Base-by-base conservation (phyloP, 768 basidiomycete species). In the Hortiboletus flavorubellus region DNA sequence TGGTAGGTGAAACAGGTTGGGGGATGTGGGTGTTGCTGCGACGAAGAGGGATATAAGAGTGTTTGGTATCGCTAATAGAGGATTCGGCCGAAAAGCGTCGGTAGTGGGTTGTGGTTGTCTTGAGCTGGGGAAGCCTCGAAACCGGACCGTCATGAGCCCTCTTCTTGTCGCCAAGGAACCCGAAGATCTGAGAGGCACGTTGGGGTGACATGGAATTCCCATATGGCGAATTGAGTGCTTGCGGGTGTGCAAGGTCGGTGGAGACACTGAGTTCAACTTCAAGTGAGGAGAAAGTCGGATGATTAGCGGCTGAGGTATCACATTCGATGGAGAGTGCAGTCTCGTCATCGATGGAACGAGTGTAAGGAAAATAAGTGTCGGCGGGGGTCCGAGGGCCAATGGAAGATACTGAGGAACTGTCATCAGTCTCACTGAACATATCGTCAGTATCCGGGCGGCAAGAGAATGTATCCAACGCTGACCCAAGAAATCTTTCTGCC, bases 401-500 rank as follows among this genome's bases (percentile, higher is more conserved):
- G 30, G 85, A 83, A 21, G 74, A 71, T 4, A 77, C 72, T 1
- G 79, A 78, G 21, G 71, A 71, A 37, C 67, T 67, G 38, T 65
- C 69, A 41, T 78, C 77, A 21, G 74, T 76, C 66, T 81, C 81
- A 11, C 81, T 83, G 55, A 39, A 43, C 44, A 21, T 16, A 31
- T 39, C 10, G 37, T 70, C 34, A 68, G 58, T 18, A 34, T 41
- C 21, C 45, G 34, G 26, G n/a, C 42, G n/a, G 26, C 9, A 33
- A 38, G 37, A 40, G 15, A 37, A 43, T 14, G 8, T 12, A 39
- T 35, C 30, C 29, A 14, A 7, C 0, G 64, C 83, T 54, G 60
- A 90, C 89, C 78, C 80, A 50, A 91, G 74, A 68, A 81, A 85
- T 41, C 80, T 79, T 72, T 92, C 89, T 12, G 89, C 89, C 89